Percentiles rank a stretch among this genome's conserved stretches.
Conservation (phyloP, 192 early-diverging fungal species). For the Rhizophagus prolifer region DNA sequence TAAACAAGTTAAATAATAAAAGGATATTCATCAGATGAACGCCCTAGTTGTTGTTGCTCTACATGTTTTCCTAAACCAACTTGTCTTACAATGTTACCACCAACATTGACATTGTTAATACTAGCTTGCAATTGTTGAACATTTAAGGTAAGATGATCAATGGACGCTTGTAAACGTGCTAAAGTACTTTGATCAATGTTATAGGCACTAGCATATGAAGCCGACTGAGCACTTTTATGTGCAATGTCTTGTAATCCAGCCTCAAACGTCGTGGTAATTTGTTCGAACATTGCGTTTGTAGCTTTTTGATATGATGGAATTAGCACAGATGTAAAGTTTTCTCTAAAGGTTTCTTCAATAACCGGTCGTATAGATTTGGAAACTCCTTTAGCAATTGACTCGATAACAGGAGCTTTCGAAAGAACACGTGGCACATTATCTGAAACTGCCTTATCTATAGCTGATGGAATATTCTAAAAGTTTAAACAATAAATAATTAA, state of each 20-base stretch:
- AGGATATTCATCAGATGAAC: conserved; percentile 25
- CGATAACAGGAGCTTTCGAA: conserved; percentile 34
- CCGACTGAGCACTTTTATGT: conserved; percentile 20
- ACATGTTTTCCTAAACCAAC: neutral
- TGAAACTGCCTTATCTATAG: conserved; percentile 38
- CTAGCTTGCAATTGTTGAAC: conserved; percentile 16
- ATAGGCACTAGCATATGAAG: conserved; percentile 10
- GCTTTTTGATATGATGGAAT: conserved; percentile 50
- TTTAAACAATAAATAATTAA: neutral
- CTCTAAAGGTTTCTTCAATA: conserved; percentile 46
- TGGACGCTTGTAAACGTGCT: conserved; percentile 29
- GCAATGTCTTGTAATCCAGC: conserved; percentile 34
- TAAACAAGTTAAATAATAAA: neutral
- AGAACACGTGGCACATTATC: conserved; percentile 43
- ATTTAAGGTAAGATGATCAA: conserved; percentile 32
- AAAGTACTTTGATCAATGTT: conserved; percentile 21
- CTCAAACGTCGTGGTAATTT: conserved; percentile 43
- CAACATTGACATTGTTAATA: neutral
- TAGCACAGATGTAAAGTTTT: conserved; percentile 42
- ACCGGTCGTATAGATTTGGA: conserved; percentile 41
- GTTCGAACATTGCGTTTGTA: conserved; percentile 48
- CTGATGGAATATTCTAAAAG: conserved; percentile 37
- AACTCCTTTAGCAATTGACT: conserved; percentile 36
- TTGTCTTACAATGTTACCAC: conserved; percentile 11
- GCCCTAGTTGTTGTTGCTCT: conserved; percentile 6